These are phyloP conservation scores for Oxyria digyna DNA, from an alignment of 148 eudicot species.

Conservation along the genomic window DNA sequence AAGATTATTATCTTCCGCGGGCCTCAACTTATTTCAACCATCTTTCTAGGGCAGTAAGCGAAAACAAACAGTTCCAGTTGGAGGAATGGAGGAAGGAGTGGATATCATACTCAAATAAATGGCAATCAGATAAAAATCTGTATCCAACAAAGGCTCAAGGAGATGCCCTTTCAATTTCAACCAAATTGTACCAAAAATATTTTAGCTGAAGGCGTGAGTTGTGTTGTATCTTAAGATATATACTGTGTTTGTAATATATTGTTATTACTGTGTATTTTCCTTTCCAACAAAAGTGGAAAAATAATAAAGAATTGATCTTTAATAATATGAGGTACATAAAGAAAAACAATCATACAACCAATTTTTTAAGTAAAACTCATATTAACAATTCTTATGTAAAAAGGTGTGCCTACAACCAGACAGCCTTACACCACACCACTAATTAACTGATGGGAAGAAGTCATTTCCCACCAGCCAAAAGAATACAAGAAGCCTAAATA, in stretches of 20 bases:
- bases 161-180: conserved; percentile 52
- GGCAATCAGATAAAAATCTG: conserved; percentile 55
- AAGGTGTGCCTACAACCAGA: not conserved
- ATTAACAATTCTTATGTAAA: not conserved
- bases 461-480: conserved; percentile 1
- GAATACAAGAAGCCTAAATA: not conserved
- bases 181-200: conserved; percentile 42
- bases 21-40: conserved; percentile 62
- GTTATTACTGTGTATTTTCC: not conserved
- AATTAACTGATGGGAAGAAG: not conserved
- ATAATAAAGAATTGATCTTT: not conserved
- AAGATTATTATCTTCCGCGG: conserved; percentile 84
- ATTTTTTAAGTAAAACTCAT: not conserved
- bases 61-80: conserved; percentile 40
- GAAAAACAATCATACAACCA: too few relatives aligned
- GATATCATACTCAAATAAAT: conserved; percentile 70
- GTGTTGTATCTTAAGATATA: not conserved
- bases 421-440: not conserved
- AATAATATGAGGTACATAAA: not conserved
- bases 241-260: not conserved
- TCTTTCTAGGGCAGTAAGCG: conserved; percentile 37
- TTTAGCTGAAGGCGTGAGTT: conserved; percentile 17
- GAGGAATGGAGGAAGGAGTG: conserved; percentile 85
- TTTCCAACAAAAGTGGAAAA: not conserved
- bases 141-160: conserved; percentile 68